Base-by-base conservation (phyloP, 75 land plant species). In the Cupressus sempervirens region DNA sequence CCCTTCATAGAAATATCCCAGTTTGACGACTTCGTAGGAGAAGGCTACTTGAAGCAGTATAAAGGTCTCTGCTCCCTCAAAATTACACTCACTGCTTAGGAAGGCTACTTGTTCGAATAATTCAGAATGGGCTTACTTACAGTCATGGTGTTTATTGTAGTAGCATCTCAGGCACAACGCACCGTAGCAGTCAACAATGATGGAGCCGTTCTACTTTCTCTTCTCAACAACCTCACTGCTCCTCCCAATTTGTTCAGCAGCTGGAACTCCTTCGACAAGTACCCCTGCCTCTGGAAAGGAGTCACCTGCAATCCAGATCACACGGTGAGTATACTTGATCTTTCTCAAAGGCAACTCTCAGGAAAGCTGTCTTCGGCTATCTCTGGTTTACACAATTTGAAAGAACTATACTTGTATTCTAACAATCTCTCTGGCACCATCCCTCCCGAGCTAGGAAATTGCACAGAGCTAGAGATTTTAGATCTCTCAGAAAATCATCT, bases 311-410 rank as follows among this genome's bases (percentile, higher is more conserved):
- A 77, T 43, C 46, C 53, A 13, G 52, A 84, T 73, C 85, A 84
- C 54, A 67, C 80, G 32, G 85, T 84, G 1, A 8, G 43, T 1
- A 35, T 8, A 4, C 83, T 88, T 35, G 87, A 88, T 67, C 89
- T 88, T 62, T 35, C 87, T 11, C 29, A 54, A 1, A 34, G 1
- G 26, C 56, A 76, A 26, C 23, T 87, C 16, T 85, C 86, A 10
- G 87, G 87, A 35, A 67, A 62, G 12, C 14, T 89, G 54, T 76
- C 90, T 36, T 84, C 88, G 3, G 85, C 87, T 76, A 76, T 89
- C 70, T 88, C 79, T 34, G 75, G 88, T 32, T 65, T 48, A 48
- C 52, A 48, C 52, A 48, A 48, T 48, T 48, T 48, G 52, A 48
- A 48, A 48, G 52, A 48, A 11, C 52, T 48, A n/a, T n/a, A n/a